phyloP scores from a whole-genome alignment of 2,329 filamentous ascomycete genomes.

The Diaporthe helianthi region DNA sequence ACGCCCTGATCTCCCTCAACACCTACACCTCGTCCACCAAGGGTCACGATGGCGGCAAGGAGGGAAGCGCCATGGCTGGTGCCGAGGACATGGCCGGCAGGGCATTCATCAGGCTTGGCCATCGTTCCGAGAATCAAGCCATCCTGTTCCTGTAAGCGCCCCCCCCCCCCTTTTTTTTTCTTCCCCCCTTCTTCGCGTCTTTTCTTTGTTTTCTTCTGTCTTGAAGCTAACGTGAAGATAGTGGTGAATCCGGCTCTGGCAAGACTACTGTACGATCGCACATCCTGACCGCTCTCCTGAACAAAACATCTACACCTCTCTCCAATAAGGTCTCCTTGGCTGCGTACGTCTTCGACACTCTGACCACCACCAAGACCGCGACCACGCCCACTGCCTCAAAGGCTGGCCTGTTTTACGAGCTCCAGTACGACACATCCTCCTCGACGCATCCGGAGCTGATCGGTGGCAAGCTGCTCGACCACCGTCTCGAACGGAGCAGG shows the following conservation, averaged over 20 bases:
- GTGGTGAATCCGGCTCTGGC: conserved; percentile 93
- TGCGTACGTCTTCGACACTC: conserved; percentile 92
- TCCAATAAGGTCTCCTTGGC: conserved; percentile 93
- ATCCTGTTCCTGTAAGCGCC: conserved; percentile 85
- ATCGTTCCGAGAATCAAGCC: conserved; percentile 91
- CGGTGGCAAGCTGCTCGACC: conserved; percentile 92
- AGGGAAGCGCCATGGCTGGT: conserved; percentile 90
- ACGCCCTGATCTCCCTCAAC: conserved; percentile 90
- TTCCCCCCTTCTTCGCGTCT: background rate
- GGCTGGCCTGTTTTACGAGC: conserved; percentile 91
- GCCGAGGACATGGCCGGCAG: conserved; percentile 90
- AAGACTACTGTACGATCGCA: conserved; percentile 96
- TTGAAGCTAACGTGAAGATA: conserved; percentile 47
- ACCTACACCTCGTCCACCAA: conserved; percentile 91
- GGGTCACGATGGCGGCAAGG: conserved; percentile 87
- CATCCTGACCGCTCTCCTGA: conserved; percentile 82
- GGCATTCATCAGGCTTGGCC: conserved; percentile 84
- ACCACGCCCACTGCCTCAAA: conserved; percentile 97
- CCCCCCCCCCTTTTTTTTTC: background rate
- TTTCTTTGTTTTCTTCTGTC: too few relatives aligned
- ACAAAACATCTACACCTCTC: conserved; percentile 89
- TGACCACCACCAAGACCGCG: conserved; percentile 96
- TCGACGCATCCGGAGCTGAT: conserved; percentile 86
- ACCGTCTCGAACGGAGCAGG: conserved; percentile 88
- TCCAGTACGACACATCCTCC: conserved; percentile 93